A percentile compares a stretch with the other conserved stretches of the same genome.
These are phyloP conservation scores for Hortiboletus campestris DNA, from an alignment of 768 basidiomycete genomes.

Conservation along the genomic window DNA sequence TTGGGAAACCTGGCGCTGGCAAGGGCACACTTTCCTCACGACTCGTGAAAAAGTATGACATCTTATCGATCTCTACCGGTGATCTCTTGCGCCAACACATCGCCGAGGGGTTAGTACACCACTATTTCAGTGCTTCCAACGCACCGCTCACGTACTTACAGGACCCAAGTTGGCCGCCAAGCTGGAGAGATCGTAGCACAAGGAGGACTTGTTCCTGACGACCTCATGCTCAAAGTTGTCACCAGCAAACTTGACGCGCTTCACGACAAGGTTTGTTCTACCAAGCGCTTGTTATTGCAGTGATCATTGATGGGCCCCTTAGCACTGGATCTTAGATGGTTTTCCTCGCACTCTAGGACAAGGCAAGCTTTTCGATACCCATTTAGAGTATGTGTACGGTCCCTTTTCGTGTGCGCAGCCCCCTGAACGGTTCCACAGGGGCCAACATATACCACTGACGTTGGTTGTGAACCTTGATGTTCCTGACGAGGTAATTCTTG, in stretches of 20 bases:
- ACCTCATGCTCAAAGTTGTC: constrained; percentile 75
- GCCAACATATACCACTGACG: constrained; percentile 63
- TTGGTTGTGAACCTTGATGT: constrained; percentile 86
- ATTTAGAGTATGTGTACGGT: constrained; percentile 55
- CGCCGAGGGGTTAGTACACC: constrained; percentile 40
- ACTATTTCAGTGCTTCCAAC: neutral
- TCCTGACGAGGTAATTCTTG: constrained; percentile 80
- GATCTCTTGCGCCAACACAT: constrained; percentile 87
- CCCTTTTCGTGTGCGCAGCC: neutral
- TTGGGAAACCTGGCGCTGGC: constrained; percentile 67
- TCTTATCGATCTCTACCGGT: constrained; percentile 76
- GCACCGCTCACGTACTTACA: constrained; percentile 20
- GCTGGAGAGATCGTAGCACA: constrained; percentile 79
- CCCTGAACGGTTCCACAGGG: constrained; percentile 38
- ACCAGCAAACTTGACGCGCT: constrained; percentile 66
- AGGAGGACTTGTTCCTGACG: constrained; percentile 76
- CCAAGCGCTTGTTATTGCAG: neutral
- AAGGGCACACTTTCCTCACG: constrained; percentile 82
- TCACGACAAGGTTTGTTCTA: constrained; percentile 56
- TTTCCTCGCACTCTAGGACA: constrained; percentile 90
- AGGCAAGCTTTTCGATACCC: constrained; percentile 71
- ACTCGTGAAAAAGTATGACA: constrained; percentile 78
- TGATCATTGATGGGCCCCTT: neutral
- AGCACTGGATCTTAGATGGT: constrained; percentile 94
- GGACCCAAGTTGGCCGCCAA: constrained; percentile 67